Base-by-base conservation (phyloP, 2,329 filamentous ascomycete genomes). In the Paracamarosporium sp. region DNA sequence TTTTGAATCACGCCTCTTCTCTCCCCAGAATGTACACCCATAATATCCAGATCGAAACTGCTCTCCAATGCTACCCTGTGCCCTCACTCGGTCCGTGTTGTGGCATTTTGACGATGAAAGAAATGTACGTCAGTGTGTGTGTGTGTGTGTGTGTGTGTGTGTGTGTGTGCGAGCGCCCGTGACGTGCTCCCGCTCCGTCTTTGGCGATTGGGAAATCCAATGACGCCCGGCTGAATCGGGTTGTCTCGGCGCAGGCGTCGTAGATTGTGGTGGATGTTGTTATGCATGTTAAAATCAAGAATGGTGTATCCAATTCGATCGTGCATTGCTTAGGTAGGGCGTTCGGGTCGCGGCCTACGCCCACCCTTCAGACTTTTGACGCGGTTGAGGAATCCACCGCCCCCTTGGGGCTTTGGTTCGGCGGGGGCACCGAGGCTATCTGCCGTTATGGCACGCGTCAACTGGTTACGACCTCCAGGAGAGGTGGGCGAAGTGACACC, bases 311-410 rank as follows among this genome's bases (percentile, higher is more conserved):
- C 54, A 58, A 56, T 11, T 33, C 13, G 6, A 27, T 17, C 15
- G 4, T 24, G 25, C 20, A 17, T 13, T n/a, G 15, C 52, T 72
- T 66, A 74, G 55, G 68, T 66, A 46, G 71, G 71, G 43, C 73
- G 68, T 57, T 77, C 76, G 4, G 74, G 70, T 47, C 75, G 63
- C 27, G 72, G 66, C 54, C 62, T 56, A 52, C 70, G 69, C 22
- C 74, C 74, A 7, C 75, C 74, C 64, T 76, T 77, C 58, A 77
- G 57, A 58, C 70, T 74, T 68, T 77, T 77, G 41, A 76, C 69
- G 44, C 74, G 70, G 59, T 69, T 72, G 27, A 76, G 69, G 55
- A 76, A 76, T 8, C 74, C 74, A 27, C 58, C 57, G 48, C 30
- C 43, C 17, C 8, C 45, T 24, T 61, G 64, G 8, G 65, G 62